A percentile compares a stretch with the other conserved stretches of the same genome.
phyloP scores from a whole-genome alignment of 257 asterid species.

The Solanum bukasovii region DNA sequence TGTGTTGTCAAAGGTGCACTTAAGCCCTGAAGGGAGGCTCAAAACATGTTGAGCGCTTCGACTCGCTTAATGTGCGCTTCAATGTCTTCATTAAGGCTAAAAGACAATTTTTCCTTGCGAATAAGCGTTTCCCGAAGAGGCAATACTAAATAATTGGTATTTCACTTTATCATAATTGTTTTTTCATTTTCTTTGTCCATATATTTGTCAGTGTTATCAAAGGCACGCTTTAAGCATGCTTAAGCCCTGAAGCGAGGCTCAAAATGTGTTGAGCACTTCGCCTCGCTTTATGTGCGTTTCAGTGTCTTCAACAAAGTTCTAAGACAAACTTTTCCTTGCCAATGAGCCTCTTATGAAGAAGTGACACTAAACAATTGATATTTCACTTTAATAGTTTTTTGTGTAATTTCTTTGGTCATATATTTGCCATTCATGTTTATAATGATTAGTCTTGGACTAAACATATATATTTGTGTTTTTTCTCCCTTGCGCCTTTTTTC shows the following conservation, averaged over 20 bases:
- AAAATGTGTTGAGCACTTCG: too few species aligned
- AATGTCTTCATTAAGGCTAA: not conserved
- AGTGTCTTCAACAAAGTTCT: too few species aligned
- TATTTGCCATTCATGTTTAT: not conserved
- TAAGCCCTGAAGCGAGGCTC: too few species aligned
- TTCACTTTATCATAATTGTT: not conserved
- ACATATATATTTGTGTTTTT: too few species aligned
- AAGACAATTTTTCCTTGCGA: not conserved
- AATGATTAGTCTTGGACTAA: too few species aligned
- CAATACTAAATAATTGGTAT: not conserved
- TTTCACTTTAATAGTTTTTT: not conserved
- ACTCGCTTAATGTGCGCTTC: not conserved
- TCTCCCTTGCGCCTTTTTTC: too few species aligned
- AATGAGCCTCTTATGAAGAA: too few species aligned
- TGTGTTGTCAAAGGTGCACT: not conserved
- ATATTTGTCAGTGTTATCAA: not conserved
- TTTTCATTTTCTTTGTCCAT: not conserved
- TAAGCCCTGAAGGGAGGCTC: not conserved
- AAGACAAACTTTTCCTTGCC: too few species aligned
- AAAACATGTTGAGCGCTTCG: not conserved
- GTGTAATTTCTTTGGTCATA: not conserved
- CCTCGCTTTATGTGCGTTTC: too few species aligned
- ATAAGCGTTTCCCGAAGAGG: not conserved
- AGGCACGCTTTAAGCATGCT: too few species aligned
- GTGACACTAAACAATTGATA: not conserved